Evolutionary conservation across 208 protist species (phyloP), one percentile per base, ranked within the genome.

Genomic region (Lotmaria passim): DNA sequence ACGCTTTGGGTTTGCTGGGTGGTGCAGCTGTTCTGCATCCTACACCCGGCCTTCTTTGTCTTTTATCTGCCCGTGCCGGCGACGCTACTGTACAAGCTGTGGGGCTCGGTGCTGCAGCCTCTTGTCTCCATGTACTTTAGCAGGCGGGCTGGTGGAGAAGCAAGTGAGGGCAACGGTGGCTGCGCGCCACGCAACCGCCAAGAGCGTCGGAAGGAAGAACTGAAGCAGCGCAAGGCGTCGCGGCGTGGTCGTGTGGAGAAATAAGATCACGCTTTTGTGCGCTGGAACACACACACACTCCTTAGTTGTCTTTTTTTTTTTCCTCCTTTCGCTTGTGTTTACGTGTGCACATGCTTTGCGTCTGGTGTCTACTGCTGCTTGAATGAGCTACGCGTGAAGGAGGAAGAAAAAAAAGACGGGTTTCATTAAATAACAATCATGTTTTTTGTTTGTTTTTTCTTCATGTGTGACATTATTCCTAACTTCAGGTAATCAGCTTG

Each of bases 1-100:
- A 46, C 90, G 38, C 60, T 97, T 55, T 97, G 93, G 93, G 80
- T 93, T 36, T 95, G 90, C 72, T 97, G 93, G 90, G 82, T 83
- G 28, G 93, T 93, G 38, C 87, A 95, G 73, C 51, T 78, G 12
- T 78, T 97, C 36, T 89, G 85, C 64, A 85, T 71, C 43, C 2
- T 93, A 6, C 87, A 93, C 68, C 78, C 74, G 33, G 90, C 81
- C 36, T 93, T 93, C 62, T 53, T 93, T 17, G 79, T 97, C 6
- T 86, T 97, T 47, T 97, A 95, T 62, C 71, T 95, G 2, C 88
- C 90, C n/a, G 82, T 95, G n/a, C 93, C 93, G 2, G 85, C 75
- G 7, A 88, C 81, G 30, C 44, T 82, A 10, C 59, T 93, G 21
- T 94, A 91, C 82, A 94, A 95, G 64, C 41, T 69, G 10, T 97